Percentiles rank a stretch among this genome's conserved stretches.
Evolutionary conservation across 2,329 filamentous ascomycete species (phyloP).

Genomic region (Nemania sp.): DNA sequence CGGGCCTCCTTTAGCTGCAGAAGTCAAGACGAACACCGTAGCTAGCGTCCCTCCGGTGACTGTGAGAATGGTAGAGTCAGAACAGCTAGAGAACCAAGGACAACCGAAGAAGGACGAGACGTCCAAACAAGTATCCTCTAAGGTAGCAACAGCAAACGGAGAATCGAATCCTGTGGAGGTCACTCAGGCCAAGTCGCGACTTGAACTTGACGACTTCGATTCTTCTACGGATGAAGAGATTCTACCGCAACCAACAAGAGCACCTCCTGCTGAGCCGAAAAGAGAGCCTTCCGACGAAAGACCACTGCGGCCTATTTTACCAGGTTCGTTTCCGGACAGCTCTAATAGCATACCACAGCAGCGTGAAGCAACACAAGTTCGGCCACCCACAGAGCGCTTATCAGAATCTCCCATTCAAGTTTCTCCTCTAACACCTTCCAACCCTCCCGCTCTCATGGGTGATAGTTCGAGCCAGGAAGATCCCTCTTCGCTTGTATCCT

Average conservation of each 20-base stretch:
- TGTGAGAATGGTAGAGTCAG: constrained; percentile 70
- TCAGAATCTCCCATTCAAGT: constrained; percentile 78
- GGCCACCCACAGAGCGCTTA: constrained; percentile 57
- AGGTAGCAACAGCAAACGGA: constrained; percentile 57
- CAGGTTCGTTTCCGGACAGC: constrained; percentile 59
- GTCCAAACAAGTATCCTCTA: constrained; percentile 55
- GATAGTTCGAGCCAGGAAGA: constrained; percentile 79
- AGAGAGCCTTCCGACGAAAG: constrained; percentile 44
- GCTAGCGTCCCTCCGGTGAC: constrained; percentile 66
- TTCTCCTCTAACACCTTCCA: constrained; percentile 65
- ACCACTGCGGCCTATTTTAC: constrained; percentile 52
- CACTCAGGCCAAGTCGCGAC: constrained; percentile 69
- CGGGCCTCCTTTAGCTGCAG: constrained; percentile 41
- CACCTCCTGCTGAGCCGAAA: constrained; percentile 46
- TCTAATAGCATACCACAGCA: constrained; percentile 52
- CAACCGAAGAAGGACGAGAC: constrained; percentile 58
- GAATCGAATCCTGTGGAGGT: constrained; percentile 68
- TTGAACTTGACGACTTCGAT: constrained; percentile 79
- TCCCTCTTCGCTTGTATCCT: constrained; percentile 70
- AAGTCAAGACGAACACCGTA: constrained; percentile 61
- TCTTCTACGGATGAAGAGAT: constrained; percentile 64
- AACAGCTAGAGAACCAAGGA: constrained; percentile 56
- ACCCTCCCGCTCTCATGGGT: constrained; percentile 74
- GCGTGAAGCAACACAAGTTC: constrained; percentile 50
- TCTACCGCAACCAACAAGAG: constrained; percentile 45